Conservation (phyloP, 2,329 filamentous ascomycete genomes). For the Trichoderma sp. region DNA sequence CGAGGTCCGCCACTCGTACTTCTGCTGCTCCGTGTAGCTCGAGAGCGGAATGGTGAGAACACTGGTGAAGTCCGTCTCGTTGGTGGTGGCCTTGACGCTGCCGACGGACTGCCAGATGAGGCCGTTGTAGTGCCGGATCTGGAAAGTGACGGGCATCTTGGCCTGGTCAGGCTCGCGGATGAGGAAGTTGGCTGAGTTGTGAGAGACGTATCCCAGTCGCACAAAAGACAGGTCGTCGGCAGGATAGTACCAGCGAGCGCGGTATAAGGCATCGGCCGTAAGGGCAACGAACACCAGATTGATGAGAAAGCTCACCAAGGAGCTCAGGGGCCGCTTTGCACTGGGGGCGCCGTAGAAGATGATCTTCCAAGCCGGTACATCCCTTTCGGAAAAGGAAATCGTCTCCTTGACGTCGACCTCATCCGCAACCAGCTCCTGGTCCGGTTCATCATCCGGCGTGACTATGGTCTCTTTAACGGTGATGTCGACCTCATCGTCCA, state of each 20-base stretch:
- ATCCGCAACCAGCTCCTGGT: conserved; percentile 45
- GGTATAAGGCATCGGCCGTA: conserved; percentile 76
- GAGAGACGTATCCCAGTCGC: conserved; percentile 83
- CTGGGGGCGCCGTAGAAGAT: conserved; percentile 77
- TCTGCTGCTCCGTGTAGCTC: conserved; percentile 66
- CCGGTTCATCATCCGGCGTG: conserved; percentile 37
- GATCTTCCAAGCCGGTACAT: conserved; percentile 61
- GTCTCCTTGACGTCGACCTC: conserved; percentile 66
- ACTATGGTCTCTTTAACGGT: conserved; percentile 52
- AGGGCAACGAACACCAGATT: conserved; percentile 71
- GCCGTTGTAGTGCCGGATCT: conserved; percentile 60
- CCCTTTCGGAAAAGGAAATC: conserved; percentile 59
- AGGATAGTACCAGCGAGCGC: conserved; percentile 69
- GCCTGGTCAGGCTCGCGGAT: conserved; percentile 78
- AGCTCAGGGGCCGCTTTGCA: conserved; percentile 66
- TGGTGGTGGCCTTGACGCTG: conserved; percentile 64
- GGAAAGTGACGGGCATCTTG: conserved; percentile 74
- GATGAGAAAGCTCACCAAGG: conserved; percentile 67
- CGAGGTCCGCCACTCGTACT: conserved; percentile 82
- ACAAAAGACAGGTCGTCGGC: conserved; percentile 80
- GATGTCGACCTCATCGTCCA: conserved; percentile 64
- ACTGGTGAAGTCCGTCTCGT: conserved; percentile 81
- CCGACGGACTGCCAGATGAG: conserved; percentile 68
- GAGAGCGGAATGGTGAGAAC: conserved; percentile 67
- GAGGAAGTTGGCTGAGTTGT: conserved; percentile 75